phyloP scores from a whole-genome alignment of 2,329 filamentous ascomycete genomes.

The Colletotrichum eremochloae region DNA sequence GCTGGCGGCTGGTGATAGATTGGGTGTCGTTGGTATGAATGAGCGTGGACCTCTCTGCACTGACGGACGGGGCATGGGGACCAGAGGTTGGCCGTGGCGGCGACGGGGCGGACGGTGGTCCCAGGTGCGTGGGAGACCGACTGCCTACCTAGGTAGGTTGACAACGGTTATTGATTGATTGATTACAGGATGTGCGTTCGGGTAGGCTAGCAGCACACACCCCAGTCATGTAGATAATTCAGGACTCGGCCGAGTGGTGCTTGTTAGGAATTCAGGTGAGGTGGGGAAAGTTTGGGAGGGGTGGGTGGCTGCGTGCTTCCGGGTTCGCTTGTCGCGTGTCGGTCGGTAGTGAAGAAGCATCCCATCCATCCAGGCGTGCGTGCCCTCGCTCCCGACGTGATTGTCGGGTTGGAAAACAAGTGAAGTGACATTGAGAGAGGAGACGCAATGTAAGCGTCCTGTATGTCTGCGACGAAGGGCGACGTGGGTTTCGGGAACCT shows the following conservation, averaged over 20 bases:
- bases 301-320: background rate
- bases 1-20: background rate
- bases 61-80: background rate
- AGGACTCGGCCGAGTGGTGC: conserved; percentile 42
- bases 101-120: background rate
- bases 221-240: conserved; percentile 38
- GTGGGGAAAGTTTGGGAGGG: conserved; percentile 35
- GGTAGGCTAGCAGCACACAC: conserved; percentile 5
- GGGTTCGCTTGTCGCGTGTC: background rate
- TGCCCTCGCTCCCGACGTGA: background rate
- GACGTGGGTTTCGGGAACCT: background rate
- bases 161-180: conserved; percentile 24
- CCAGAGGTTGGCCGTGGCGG: background rate
- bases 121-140: background rate
- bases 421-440: conserved; percentile 24
- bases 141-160: background rate
- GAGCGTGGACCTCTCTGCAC: background rate
- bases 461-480: conserved; percentile 20
- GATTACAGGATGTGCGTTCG: conserved; percentile 35
- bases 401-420: conserved; percentile 17
- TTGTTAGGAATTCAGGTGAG: conserved; percentile 43
- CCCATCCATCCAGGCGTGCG: background rate
- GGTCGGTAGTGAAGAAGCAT: background rate
- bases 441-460: background rate
- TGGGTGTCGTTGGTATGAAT: background rate